Base-by-base conservation (phyloP, 768 basidiomycete genomes). In the Lactarius hatsudake region DNA sequence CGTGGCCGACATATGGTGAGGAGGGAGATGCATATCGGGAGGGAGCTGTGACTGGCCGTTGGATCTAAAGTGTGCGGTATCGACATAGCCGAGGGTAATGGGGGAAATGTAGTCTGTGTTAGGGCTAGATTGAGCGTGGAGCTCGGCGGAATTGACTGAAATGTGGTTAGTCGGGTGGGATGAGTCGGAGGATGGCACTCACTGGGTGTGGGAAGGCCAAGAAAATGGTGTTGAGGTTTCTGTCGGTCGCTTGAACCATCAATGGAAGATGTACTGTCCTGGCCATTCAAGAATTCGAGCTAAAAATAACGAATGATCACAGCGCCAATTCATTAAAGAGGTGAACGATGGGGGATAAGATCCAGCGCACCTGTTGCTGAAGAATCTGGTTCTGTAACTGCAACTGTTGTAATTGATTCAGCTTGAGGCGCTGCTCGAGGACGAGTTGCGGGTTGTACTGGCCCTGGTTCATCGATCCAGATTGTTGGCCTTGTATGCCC, bases 351-450 rank as follows among this genome's bases (percentile, higher is more conserved):
- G 62, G 18, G 60, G 64, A 55, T 40, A 42, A 32, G 6, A 58
- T 48, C 26, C 59, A 60, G 74, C 84, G 68, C 64, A 89, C 93
- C 87, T 94, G 93, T 74, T 94, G 93, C 73, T 94, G 93, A 66
- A 94, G 91, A 67, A 93, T 90, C 80, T 93, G 89, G 65, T 87
- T 87, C 73, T 95, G 91, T 15, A 89, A 79, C 74, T 90, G 90
- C 10, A 90, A 79, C 74, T 90, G 87, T 68, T 90, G 92, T 3
- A 94, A 79, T 75, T 91, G 90, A 2, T 84, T 83, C 55, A 93
- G 81, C 75, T 88, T 89, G 78, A 91, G 84, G 75, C 93, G 90
- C 71, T 92, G 90, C 73, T 91, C 88, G 51, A 89, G 76, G 43
- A 90, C 76, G 68, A 85, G 74, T 56, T 87, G 83, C 7, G 84